Conservation (phyloP, 2,329 filamentous ascomycete genomes). For the Aspergillus ruber region DNA sequence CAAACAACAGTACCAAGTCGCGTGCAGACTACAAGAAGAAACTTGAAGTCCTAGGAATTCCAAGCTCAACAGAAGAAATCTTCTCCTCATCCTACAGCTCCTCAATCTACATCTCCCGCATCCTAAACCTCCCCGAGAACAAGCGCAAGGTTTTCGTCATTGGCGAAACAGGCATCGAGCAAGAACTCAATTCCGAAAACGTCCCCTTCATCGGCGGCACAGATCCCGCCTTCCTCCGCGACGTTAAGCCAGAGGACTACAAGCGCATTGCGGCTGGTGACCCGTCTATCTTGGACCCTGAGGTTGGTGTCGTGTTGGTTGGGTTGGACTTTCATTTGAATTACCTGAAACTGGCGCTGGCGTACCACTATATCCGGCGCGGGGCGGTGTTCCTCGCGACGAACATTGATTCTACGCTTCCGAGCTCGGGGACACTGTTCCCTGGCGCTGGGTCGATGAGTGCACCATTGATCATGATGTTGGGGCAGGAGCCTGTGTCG, state of each 20-base stretch:
- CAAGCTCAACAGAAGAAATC: conserved; percentile 76
- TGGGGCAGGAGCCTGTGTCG: conserved; percentile 62
- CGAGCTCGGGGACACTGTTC: conserved; percentile 74
- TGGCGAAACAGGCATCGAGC: conserved; percentile 84
- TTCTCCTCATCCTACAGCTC: conserved; percentile 95
- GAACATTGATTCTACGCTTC: conserved; percentile 85
- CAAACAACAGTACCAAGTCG: conserved; percentile 98
- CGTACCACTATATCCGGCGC: conserved; percentile 72
- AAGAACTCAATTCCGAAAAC: conserved; percentile 74
- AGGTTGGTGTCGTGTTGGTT: conserved; percentile 82
- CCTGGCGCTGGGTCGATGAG: conserved; percentile 82
- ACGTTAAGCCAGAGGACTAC: conserved; percentile 77
- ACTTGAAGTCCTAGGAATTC: conserved; percentile 73
- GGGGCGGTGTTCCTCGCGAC: conserved; percentile 88
- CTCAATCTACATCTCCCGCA: conserved; percentile 90
- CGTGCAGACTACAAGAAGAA: conserved; percentile 90
- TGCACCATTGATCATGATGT: conserved; percentile 69
- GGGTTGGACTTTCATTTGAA: conserved; percentile 93
- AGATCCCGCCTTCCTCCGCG: conserved; percentile 67
- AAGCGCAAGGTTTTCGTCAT: conserved; percentile 94
- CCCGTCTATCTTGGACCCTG: conserved; percentile 69
- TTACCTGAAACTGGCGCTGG: conserved; percentile 83
- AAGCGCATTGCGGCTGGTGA: conserved; percentile 63
- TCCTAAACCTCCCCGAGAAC: conserved; percentile 68
- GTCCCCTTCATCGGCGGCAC: conserved; percentile 81